Base-by-base conservation (phyloP, 108 stramenopile genomes). In the Cyclotella kingstonii region DNA sequence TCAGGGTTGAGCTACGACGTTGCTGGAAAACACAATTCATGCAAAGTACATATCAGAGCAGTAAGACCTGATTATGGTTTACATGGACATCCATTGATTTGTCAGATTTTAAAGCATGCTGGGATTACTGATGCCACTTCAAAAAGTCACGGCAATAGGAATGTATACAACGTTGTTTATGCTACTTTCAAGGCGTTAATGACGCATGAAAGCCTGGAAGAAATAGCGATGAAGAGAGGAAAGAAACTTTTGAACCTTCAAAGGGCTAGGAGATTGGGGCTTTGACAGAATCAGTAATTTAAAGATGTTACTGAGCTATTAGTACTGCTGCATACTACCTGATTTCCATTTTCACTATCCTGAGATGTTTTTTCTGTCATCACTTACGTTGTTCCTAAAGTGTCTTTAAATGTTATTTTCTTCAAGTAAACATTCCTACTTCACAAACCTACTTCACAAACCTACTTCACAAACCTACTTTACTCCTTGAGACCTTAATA, bases 181-280 rank as follows among this genome's bases (percentile, higher is more conserved):
- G 94, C 96, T n/a, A 90, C 93, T 7, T 95, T 92, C 57, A 93
- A 97, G 63, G 96, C 96, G 0, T 50, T 97, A 43, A 77, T 82
- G 66, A 93, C 86, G 10, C 93, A 92, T 61, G 86, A 93, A 62
- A 87, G 86, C 15, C 47, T 94, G 38, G 96, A 95, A 46, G 90
- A 95, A 5, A 81, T 93, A 56, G 90, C 95, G 11, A 63, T 88
- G 74, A 94, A 89, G 67, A 78, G 93, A 41, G 96, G 96, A 7
- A 77, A 87, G 58, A 85, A 90, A 60, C 47, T 94, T 14, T 60
- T 91, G 40, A 90, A 82, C 52, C 44, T 94, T 12, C 80, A 94
- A 60, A 67, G 84, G 59, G 82, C 84, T 22, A 83, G 81, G 73
- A 80, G 89, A 38, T 63, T 94, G 47, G 74, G 80, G 42, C 66